These are phyloP conservation scores for Cladorrhinum samala DNA, from an alignment of 495 filamentous ascomycete species.

Conservation along the genomic window DNA sequence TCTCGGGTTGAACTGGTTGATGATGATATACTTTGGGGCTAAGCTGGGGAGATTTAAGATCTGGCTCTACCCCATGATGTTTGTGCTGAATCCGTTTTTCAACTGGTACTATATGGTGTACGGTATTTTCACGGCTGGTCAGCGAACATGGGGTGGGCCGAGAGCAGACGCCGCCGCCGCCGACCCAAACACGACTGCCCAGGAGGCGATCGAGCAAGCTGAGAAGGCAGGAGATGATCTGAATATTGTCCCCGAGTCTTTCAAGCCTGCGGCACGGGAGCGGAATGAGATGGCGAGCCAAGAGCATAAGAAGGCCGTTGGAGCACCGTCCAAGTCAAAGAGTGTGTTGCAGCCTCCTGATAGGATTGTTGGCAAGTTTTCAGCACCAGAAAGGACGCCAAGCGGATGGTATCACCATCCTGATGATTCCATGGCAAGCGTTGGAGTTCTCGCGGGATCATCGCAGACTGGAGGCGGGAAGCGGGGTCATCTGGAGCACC, in stretches of 20 bases:
- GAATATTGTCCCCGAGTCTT: constrained; percentile 86
- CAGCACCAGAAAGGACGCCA: constrained; percentile 52
- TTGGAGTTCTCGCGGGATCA: constrained; percentile 32
- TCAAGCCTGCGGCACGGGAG: constrained; percentile 63
- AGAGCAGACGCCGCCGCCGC: constrained; percentile 86
- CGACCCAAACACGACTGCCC: constrained; percentile 69
- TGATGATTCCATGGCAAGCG: constrained; percentile 54
- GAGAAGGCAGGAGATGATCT: constrained; percentile 79
- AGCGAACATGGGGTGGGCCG: constrained; percentile 94
- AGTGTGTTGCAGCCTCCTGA: constrained; percentile 66
- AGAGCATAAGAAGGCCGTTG: constrained; percentile 33
- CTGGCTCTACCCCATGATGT: constrained; percentile 95
- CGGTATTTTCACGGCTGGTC: constrained; percentile 82
- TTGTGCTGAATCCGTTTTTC: constrained; percentile 91
- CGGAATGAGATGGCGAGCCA: constrained; percentile 26
- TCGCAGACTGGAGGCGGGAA: constrained; percentile 14
- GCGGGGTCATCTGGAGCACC: constrained; percentile 44
- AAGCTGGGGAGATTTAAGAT: constrained; percentile 86
- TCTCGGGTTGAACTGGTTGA: constrained; percentile 84
- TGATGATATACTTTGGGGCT: constrained; percentile 94
- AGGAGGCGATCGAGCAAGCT: constrained; percentile 77
- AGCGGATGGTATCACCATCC: constrained; percentile 58
- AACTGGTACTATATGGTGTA: constrained; percentile 98
- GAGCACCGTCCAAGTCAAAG: constrained; percentile 29
- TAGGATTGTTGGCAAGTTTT: constrained; percentile 65